Evolutionary conservation across 441 rosid species (phyloP).

Genomic region (Bocquillonia castaneifolia): DNA sequence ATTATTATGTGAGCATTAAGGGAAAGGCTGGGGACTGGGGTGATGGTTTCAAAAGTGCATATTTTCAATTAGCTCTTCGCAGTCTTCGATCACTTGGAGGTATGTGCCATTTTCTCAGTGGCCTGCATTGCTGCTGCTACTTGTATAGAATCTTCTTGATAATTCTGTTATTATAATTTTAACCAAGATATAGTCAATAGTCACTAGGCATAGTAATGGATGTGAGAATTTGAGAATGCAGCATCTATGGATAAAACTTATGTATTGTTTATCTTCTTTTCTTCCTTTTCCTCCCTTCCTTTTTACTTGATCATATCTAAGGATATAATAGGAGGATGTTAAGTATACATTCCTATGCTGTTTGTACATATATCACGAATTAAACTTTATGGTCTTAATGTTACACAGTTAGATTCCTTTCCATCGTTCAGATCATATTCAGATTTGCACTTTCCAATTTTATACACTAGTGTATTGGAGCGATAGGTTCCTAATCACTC

Average conservation of each 20-base stretch:
- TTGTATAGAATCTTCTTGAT: too few species aligned
- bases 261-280: not conserved
- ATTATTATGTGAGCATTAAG: conserved; percentile 91
- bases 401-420: not conserved
- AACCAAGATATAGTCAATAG: not conserved
- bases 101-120: conserved; percentile 22
- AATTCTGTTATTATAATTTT: not conserved
- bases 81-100: conserved; percentile 99
- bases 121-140: too few species aligned
- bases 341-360: not conserved
- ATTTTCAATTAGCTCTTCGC: conserved; percentile 97
- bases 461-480: not conserved
- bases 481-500: not conserved
- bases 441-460: not conserved
- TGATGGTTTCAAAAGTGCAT: conserved; percentile 99
- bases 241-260: not conserved
- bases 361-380: not conserved
- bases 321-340: not conserved
- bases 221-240: not conserved
- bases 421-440: not conserved
- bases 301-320: not conserved
- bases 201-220: not conserved
- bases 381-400: not conserved
- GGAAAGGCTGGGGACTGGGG: conserved; percentile 99
- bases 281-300: not conserved